Percentiles rank a stretch among this genome's conserved stretches.
Conservation (phyloP, 768 basidiomycete species). For the Mycena floridula region DNA sequence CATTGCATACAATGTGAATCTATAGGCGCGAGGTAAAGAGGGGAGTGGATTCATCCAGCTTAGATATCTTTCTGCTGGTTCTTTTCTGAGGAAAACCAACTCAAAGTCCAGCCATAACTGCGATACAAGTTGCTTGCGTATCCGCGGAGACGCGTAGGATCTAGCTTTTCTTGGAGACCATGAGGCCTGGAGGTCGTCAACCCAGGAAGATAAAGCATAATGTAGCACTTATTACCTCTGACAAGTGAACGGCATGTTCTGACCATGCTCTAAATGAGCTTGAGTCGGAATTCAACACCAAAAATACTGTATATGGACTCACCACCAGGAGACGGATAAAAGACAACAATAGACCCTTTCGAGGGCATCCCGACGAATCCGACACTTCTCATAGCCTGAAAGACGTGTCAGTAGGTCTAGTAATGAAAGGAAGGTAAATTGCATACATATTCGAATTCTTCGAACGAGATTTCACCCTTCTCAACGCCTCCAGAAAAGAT, state of each 20-base stretch:
- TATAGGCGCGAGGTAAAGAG: too few relatives aligned
- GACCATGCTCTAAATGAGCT: background rate
- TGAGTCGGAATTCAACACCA: background rate
- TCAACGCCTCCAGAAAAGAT: background rate
- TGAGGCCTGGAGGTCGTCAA: background rate
- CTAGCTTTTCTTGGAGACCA: background rate
- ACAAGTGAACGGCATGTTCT: background rate
- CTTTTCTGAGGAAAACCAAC: too few relatives aligned
- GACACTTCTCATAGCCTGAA: background rate
- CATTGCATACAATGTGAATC: too few relatives aligned
- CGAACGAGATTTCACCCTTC: background rate
- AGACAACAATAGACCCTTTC: background rate
- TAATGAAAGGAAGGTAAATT: background rate
- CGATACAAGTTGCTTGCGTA: background rate
- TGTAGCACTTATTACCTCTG: background rate
- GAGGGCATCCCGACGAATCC: background rate
- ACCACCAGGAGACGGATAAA: background rate
- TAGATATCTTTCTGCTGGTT: too few relatives aligned
- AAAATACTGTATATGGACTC: background rate
- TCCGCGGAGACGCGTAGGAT: background rate
- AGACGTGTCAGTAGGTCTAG: background rate
- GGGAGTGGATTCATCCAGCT: too few relatives aligned
- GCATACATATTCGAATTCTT: background rate
- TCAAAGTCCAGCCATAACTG: too few relatives aligned
- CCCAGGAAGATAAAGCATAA: background rate